Evolutionary conservation across 352 stramenopile species (phyloP), one percentile per base, ranked within the genome.

Genomic region (Aphanomyces cochlioides): DNA sequence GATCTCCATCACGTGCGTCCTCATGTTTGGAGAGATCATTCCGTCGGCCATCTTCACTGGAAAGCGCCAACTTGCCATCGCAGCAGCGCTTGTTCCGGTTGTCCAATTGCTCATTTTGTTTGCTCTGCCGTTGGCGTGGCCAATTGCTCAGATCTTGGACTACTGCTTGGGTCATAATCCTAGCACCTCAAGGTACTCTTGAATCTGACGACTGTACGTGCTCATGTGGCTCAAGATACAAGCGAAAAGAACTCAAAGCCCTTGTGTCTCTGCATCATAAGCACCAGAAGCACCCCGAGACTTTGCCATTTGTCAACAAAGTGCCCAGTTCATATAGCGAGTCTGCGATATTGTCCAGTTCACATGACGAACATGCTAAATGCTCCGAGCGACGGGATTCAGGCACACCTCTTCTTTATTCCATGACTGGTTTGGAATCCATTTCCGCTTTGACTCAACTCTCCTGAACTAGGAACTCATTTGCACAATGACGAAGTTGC

Each of bases 21-120:
- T 99, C n/a, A 73, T 98, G 39, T 98, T 98, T 75, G 96, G 96
- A 6, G 96, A 99, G 73, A 98, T 99, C 69, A 82, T 99, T 19
- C 96, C 96, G 8, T 96, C 84, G 0, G 95, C 95, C 0, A 77
- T 98, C 7, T 99, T 98, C 72, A 99, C 95, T 1, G 95, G 95
- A 0, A 93, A 92, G 7, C 85, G 96, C 72, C 95, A 98, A 78
- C 79, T 99, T 5, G 66, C 77, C 7, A 93, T 98, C 28, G 94
- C 92, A 0, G 77, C 87, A 17, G 69, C 70, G 36, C 78, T 98
- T 47, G 79, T 85, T 13, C 92, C 90, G 0, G 43, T 97, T 7
- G 90, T 98, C 0, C 86, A 85, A 19, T 41, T 89, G 57, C 74
- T 98, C 47, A 96, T 99, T 80, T 38, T 85, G 4, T 2, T 98